Evolutionary conservation across 371 early-diverging fungal species (phyloP).

Genomic region (Mucor racemosus): DNA sequence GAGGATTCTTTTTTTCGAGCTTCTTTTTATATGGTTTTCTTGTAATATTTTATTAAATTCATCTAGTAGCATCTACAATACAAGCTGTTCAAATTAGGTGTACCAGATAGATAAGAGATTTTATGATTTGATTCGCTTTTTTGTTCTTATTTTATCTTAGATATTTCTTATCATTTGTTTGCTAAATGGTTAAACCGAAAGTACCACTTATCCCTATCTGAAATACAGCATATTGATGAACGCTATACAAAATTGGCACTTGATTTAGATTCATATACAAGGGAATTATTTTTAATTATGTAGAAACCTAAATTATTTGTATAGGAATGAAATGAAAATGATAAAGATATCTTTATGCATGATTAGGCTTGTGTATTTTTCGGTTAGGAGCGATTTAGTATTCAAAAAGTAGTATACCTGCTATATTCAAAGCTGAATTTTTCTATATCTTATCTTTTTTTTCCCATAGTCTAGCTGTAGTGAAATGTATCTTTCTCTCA

Average conservation of each 20-base stretch:
- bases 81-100: neutral
- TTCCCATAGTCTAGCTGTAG: neutral
- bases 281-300: slow-evolving; percentile 39
- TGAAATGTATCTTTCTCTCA: slow-evolving; percentile 39
- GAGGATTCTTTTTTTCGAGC: neutral
- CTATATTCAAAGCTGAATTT: neutral
- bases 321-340: slow-evolving; percentile 36
- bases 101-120: neutral
- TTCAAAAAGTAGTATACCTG: slow-evolving; percentile 38
- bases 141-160: slow-evolving; percentile 13
- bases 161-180: slow-evolving; percentile 23
- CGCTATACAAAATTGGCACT: slow-evolving; percentile 37
- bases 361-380: slow-evolving; percentile 13
- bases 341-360: slow-evolving; percentile 33
- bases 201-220: slow-evolving; percentile 12
- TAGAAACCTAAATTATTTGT: slow-evolving; percentile 29
- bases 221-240: slow-evolving; percentile 15
- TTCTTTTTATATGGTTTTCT: slow-evolving; percentile 3
- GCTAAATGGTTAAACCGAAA: neutral
- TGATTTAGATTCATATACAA: slow-evolving; percentile 29
- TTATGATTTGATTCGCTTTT: neutral
- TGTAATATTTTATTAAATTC: neutral
- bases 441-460: neutral
- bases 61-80: too few relatives aligned
- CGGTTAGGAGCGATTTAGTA: slow-evolving; percentile 33